A percentile compares a stretch with the other conserved stretches of the same genome.
phyloP scores from a whole-genome alignment of 2,329 filamentous ascomycete genomes.

The Gremmenia infestans region DNA sequence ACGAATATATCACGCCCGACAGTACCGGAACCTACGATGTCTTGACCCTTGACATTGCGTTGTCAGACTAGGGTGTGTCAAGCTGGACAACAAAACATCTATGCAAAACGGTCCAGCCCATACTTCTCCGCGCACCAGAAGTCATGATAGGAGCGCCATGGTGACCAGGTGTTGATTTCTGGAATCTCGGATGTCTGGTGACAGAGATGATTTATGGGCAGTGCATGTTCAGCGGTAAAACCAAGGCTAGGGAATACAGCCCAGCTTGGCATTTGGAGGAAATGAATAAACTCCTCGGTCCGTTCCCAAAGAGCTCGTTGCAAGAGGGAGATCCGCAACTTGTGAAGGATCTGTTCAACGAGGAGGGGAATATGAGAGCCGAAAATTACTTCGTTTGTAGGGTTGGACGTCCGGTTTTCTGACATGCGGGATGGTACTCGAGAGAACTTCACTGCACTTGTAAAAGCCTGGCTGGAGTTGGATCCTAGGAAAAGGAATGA shows the following conservation, averaged over 20 bases:
- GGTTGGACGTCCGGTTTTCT: neutral
- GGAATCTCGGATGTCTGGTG: constrained; percentile 24
- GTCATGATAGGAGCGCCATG: constrained; percentile 23
- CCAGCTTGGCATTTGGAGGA: constrained; percentile 14
- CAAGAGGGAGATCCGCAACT: neutral
- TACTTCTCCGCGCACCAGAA: constrained; percentile 26
- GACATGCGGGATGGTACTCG: neutral
- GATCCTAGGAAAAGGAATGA: neutral
- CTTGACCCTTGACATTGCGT: constrained; percentile 18
- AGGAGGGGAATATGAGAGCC: constrained; percentile 6
- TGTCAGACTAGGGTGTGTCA: constrained; percentile 24
- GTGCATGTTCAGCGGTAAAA: constrained; percentile 17
- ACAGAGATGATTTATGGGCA: constrained; percentile 13
- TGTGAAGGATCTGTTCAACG: constrained; percentile 3
- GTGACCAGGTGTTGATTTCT: constrained; percentile 18
- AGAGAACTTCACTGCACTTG: neutral
- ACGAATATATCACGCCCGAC: no score
- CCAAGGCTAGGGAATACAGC: constrained; percentile 9
- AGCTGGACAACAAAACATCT: constrained; percentile 19
- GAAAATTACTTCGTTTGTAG: neutral
- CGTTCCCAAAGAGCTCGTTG: constrained; percentile 8
- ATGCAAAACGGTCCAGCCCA: constrained; percentile 20
- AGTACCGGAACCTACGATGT: constrained; percentile 2
- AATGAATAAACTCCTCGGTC: constrained; percentile 18
- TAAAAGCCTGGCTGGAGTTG: neutral